Evolutionary conservation across 495 filamentous ascomycete genomes (phyloP).

Genomic region (Penicillium parvum): DNA sequence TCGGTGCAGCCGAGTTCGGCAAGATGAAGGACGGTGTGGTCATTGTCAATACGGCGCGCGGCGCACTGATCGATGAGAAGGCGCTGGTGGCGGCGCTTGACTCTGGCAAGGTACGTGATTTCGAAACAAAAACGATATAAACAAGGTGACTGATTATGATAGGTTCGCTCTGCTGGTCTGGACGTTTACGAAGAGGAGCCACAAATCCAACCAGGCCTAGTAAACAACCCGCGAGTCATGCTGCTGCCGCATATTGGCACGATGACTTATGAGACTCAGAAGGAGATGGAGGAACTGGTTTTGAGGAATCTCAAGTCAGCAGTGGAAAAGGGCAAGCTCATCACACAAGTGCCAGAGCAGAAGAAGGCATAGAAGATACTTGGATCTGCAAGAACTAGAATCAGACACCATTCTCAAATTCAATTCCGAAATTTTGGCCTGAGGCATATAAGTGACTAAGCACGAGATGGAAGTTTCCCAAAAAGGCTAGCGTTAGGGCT

Average conservation of each 20-base stretch:
- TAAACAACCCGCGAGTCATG: slow-evolving; percentile 66
- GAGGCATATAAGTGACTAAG: background rate
- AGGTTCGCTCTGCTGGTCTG: slow-evolving; percentile 56
- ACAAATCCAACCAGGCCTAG: slow-evolving; percentile 62
- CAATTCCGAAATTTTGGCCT: background rate
- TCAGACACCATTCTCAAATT: background rate
- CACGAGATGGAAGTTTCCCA: background rate
- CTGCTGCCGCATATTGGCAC: slow-evolving; percentile 82
- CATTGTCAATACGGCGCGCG: slow-evolving; percentile 79
- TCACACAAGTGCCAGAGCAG: slow-evolving; percentile 71
- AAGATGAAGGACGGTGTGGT: slow-evolving; percentile 76
- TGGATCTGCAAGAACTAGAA: background rate
- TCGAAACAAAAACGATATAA: slow-evolving; percentile 2
- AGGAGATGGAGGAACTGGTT: slow-evolving; percentile 73
- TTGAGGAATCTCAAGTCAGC: slow-evolving; percentile 63
- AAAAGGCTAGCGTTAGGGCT: slow-evolving; percentile 43
- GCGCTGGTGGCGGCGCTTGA: slow-evolving; percentile 68
- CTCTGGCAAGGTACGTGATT: slow-evolving; percentile 55
- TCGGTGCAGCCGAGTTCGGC: slow-evolving; percentile 58
- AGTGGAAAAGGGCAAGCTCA: slow-evolving; percentile 58
- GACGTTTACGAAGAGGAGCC: slow-evolving; percentile 84
- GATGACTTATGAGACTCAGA: slow-evolving; percentile 58
- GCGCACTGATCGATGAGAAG: slow-evolving; percentile 72
- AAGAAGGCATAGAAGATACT: slow-evolving; percentile 29
- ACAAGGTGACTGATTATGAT: background rate